Percentiles rank a stretch among this genome's conserved stretches.
Conservation (phyloP, 176 grass and related monocot species). For the Musa schizocarpa region DNA sequence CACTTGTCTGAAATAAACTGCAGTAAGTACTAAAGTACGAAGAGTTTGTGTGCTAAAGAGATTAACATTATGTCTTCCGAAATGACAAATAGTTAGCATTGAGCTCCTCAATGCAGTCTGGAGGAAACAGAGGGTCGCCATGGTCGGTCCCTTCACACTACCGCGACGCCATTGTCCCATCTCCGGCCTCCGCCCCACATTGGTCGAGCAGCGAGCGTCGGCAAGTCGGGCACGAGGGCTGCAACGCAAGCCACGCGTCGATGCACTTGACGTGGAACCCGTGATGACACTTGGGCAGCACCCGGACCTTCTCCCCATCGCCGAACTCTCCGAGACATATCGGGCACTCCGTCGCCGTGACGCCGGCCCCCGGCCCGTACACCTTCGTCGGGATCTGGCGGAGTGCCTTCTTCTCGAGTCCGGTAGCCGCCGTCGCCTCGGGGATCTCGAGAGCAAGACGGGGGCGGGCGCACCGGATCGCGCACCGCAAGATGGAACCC, state of each 20-base stretch:
- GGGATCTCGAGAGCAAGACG: conserved; percentile 28
- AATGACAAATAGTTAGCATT: too few relatives aligned
- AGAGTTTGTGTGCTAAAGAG: too few relatives aligned
- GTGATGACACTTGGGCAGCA: conserved; percentile 65
- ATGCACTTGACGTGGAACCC: conserved; percentile 67
- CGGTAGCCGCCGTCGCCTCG: background rate
- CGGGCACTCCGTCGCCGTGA: conserved; percentile 39
- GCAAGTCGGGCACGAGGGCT: conserved; percentile 66
- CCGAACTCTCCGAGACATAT: conserved; percentile 75
- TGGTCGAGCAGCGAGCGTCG: conserved; percentile 35
- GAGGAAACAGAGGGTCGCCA: background rate
- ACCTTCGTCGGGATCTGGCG: conserved; percentile 53
- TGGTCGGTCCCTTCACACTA: background rate
- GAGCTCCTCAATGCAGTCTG: background rate
- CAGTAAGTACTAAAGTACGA: too few relatives aligned
- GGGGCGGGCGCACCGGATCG: conserved; percentile 29
- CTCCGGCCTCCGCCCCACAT: background rate
- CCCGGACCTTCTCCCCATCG: conserved; percentile 57
- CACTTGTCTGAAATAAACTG: too few relatives aligned
- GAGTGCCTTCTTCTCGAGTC: conserved; percentile 42
- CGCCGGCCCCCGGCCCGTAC: conserved; percentile 23
- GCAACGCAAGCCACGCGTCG: conserved; percentile 50
- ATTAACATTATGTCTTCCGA: too few relatives aligned
- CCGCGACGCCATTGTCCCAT: background rate
- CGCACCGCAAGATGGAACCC: conserved; percentile 53